These are phyloP conservation scores for Aspergillus costaricaensis DNA, from an alignment of 2,329 filamentous ascomycete species.

Conservation along the genomic window DNA sequence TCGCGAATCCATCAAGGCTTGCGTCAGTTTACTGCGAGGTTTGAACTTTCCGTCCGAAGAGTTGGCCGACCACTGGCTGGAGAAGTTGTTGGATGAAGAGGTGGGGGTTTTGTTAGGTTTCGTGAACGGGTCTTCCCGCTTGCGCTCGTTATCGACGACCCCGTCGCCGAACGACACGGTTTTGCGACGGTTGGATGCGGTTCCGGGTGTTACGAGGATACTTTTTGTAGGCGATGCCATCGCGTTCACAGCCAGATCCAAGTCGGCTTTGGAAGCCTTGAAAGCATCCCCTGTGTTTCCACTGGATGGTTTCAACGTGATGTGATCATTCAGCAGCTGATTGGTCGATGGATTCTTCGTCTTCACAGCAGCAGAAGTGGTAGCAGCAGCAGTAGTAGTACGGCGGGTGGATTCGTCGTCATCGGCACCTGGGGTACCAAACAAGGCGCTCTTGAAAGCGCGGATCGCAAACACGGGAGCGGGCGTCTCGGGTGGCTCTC, in stretches of 20 bases:
- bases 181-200: constrained; percentile 58
- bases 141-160: constrained; percentile 59
- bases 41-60: constrained; percentile 36
- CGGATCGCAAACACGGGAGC: constrained; percentile 68
- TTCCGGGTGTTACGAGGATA: constrained; percentile 66
- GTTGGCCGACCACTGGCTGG: constrained; percentile 43
- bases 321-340: constrained; percentile 25
- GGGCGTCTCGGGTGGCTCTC: constrained; percentile 64
- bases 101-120: constrained; percentile 51
- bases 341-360: constrained; percentile 18
- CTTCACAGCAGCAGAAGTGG: not conserved
- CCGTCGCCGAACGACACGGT: constrained; percentile 62
- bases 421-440: constrained; percentile 61
- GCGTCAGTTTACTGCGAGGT: constrained; percentile 44
- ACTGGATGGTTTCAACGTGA: constrained; percentile 23
- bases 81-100: constrained; percentile 51
- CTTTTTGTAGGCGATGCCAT: constrained; percentile 59
- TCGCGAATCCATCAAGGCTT: constrained; percentile 44
- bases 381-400: not conserved
- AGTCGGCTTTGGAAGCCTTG: constrained; percentile 27
- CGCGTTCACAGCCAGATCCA: constrained; percentile 29
- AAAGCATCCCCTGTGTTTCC: constrained; percentile 23
- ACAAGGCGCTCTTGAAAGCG: constrained; percentile 66
- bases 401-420: constrained; percentile 38
- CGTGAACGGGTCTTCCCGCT: constrained; percentile 45